Evolutionary conservation across 2,329 filamentous ascomycete genomes (phyloP).

Genomic region (Rutstroemia sp.): DNA sequence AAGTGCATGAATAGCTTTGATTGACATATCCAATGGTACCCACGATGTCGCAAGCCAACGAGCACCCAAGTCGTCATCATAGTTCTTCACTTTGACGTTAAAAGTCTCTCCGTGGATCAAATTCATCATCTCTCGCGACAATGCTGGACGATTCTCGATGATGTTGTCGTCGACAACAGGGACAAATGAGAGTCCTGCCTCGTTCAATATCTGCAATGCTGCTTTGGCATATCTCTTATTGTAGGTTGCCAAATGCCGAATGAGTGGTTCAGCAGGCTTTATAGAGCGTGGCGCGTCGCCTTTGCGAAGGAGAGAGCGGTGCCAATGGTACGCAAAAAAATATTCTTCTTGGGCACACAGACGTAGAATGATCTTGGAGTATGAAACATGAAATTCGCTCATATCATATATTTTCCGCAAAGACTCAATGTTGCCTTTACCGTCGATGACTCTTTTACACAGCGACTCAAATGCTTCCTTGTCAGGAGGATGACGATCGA

Average conservation of each 20-base stretch:
- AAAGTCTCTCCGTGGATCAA: constrained; percentile 25
- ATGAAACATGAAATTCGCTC: constrained; percentile 34
- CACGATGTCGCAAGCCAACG: constrained; percentile 73
- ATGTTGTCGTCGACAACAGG: constrained; percentile 7
- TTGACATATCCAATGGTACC: constrained; percentile 63
- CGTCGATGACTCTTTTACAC: constrained; percentile 25
- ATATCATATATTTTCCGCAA: constrained; percentile 37
- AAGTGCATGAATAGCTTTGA: constrained; percentile 62
- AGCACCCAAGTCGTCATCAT: constrained; percentile 67
- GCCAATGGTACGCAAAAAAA: constrained; percentile 38
- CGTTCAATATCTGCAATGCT: constrained; percentile 22
- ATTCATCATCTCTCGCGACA: constrained; percentile 30
- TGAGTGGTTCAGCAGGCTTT: constrained; percentile 33
- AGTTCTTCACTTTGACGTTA: constrained; percentile 35
- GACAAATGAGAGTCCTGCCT: constrained; percentile 21
- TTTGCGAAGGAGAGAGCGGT: constrained; percentile 35
- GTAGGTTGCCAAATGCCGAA: constrained; percentile 33
- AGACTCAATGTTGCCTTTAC: constrained; percentile 25
- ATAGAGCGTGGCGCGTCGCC: constrained; percentile 35
- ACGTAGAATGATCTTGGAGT: constrained; percentile 34
- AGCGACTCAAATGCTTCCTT: constrained; percentile 32
- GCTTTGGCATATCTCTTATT: constrained; percentile 20
- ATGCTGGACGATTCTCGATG: constrained; percentile 12
- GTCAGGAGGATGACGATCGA: constrained; percentile 23
- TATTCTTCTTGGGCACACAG: constrained; percentile 33